These are phyloP conservation scores for Uncinocarpus reesii DNA, from an alignment of 2,329 filamentous ascomycete species.

Conservation along the genomic window DNA sequence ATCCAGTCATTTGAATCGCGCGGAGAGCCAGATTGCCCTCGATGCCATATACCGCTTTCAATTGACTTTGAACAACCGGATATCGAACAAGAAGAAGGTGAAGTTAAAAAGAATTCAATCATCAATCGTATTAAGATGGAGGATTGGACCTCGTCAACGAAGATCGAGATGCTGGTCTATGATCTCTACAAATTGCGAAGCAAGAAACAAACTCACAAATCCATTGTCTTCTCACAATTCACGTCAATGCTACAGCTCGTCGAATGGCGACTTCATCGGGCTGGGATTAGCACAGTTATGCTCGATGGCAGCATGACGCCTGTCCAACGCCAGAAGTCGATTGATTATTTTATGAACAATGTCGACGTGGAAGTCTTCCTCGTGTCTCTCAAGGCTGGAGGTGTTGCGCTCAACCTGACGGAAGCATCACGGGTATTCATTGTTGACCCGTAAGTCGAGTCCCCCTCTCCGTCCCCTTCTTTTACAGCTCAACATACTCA, in stretches of 20 bases:
- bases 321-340: constrained; percentile 81
- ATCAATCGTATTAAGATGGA: constrained; percentile 99
- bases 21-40: constrained; percentile 58
- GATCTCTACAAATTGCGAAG: constrained; percentile 85
- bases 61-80: constrained; percentile 94
- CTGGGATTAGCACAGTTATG: constrained; percentile 98
- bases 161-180: constrained; percentile 93
- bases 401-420: constrained; percentile 88
- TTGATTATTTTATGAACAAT: constrained; percentile 94
- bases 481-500: no score
- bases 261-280: constrained; percentile 88
- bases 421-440: constrained; percentile 94
- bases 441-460: constrained; percentile 81
- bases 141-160: constrained; percentile 95
- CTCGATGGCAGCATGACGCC: constrained; percentile 96
- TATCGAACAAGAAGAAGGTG: constrained; percentile 78
- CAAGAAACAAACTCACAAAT: constrained; percentile 88
- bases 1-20: constrained; percentile 61
- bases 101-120: constrained; percentile 90
- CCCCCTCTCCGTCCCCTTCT: no score
- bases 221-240: constrained; percentile 95
- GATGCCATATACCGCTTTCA: constrained; percentile 76
- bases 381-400: constrained; percentile 90
- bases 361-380: constrained; percentile 90
- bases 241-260: constrained; percentile 95